These are phyloP conservation scores for Gnetum montanum DNA, from an alignment of 75 land plant species.

Conservation along the genomic window DNA sequence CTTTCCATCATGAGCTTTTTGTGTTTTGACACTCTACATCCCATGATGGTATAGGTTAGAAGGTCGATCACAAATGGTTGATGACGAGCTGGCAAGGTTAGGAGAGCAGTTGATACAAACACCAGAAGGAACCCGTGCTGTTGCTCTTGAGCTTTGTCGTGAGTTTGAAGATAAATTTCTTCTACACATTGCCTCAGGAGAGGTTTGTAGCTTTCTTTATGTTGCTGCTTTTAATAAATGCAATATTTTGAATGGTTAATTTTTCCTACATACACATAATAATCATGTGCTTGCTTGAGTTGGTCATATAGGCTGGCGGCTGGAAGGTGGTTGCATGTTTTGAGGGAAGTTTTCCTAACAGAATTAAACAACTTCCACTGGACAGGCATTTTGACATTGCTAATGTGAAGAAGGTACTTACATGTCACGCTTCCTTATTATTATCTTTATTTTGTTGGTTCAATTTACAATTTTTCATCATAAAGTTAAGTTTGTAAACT, in stretches of 20 bases:
- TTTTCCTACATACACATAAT: no score
- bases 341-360: slow-evolving; percentile 92
- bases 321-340: slow-evolving; percentile 98
- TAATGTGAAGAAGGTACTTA: slow-evolving; percentile 85
- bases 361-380: slow-evolving; percentile 93
- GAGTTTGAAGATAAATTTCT: slow-evolving; percentile 99
- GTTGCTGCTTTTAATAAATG: no score
- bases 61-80: slow-evolving; percentile 82
- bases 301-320: slow-evolving; percentile 63
- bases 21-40: no score
- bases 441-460: no score
- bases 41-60: no score
- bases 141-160: slow-evolving; percentile 95
- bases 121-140: slow-evolving; percentile 88
- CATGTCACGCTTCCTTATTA: no score
- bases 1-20: no score
- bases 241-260: no score
- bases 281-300: neutral
- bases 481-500: no score
- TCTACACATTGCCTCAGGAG: slow-evolving; percentile 76
- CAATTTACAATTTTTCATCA: no score
- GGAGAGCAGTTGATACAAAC: slow-evolving; percentile 83
- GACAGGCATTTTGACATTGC: slow-evolving; percentile 85
- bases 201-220: slow-evolving; percentile 32
- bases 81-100: slow-evolving; percentile 82